Evolutionary conservation across 306 rosid species (phyloP).

Genomic region (Castanea sativa): DNA sequence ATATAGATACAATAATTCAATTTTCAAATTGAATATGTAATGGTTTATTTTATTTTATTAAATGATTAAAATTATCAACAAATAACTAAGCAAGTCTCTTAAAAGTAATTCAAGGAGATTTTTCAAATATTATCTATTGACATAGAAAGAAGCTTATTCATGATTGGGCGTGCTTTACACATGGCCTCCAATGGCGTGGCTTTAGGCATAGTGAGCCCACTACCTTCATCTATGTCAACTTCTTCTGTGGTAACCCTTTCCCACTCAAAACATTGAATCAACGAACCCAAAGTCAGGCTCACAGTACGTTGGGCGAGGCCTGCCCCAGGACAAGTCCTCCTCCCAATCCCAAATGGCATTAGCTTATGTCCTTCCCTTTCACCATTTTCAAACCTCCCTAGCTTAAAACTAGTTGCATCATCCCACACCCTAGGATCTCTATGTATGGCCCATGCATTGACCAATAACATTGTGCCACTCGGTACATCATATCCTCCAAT

Average conservation of each 20-base stretch:
- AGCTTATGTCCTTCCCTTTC: neutral
- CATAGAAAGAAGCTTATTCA: neutral
- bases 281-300: constrained; percentile 18
- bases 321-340: neutral
- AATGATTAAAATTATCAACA: too few relatives aligned
- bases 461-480: constrained; percentile 6
- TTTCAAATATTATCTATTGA: neutral
- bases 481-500: neutral
- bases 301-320: neutral
- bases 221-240: constrained; percentile 32
- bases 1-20: too few relatives aligned
- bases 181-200: constrained; percentile 28
- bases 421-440: constrained; percentile 37
- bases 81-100: neutral
- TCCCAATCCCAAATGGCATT: constrained; percentile 27
- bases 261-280: constrained; percentile 47
- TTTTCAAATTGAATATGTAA: too few relatives aligned
- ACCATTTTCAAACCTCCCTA: constrained; percentile 14
- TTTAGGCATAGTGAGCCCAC: constrained; percentile 39
- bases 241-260: constrained; percentile 11
- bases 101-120: neutral
- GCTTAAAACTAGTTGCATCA: constrained; percentile 27
- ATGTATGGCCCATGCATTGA: constrained; percentile 42
- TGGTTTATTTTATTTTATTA: too few relatives aligned
- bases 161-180: constrained; percentile 24